phyloP scores from a whole-genome alignment of 2,329 filamentous ascomycete species.

The Stagonosporopsis tanaceti region DNA sequence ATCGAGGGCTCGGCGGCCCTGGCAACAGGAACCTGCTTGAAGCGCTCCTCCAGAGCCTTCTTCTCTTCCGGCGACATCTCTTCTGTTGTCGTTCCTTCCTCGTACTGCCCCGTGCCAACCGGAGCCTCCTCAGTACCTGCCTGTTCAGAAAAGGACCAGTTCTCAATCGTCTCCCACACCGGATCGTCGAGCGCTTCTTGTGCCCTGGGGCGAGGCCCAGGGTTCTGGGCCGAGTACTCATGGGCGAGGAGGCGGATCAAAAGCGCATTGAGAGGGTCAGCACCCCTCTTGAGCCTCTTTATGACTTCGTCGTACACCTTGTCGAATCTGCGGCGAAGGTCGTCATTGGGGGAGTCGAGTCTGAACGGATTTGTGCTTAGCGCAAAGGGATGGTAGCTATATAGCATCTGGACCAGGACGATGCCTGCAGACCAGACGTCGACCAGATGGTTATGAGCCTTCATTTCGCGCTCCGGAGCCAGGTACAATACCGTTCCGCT shows the following conservation, averaged over 20 bases:
- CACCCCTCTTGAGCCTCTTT: background rate
- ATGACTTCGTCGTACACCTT: background rate
- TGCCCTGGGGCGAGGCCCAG: background rate
- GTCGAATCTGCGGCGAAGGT: background rate
- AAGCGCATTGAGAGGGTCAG: background rate
- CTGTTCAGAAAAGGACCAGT: too few relatives aligned
- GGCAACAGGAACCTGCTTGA: too few relatives aligned
- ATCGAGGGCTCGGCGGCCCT: too few relatives aligned
- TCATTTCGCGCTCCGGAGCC: background rate
- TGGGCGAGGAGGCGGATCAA: background rate
- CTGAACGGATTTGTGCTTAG: background rate
- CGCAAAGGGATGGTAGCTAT: background rate
- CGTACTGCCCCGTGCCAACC: too few relatives aligned
- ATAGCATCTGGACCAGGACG: background rate
- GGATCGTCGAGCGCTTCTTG: background rate
- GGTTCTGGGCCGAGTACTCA: background rate
- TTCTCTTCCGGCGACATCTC: too few relatives aligned
- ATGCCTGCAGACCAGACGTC: background rate
- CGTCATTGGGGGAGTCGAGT: background rate
- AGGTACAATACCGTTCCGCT: background rate
- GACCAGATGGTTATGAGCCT: background rate
- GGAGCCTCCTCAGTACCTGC: too few relatives aligned
- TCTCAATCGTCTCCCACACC: background rate
- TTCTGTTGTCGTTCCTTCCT: too few relatives aligned
- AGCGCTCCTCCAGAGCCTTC: too few relatives aligned